Conservation (phyloP, 306 rosid genomes). For the Vigna trinervia region DNA sequence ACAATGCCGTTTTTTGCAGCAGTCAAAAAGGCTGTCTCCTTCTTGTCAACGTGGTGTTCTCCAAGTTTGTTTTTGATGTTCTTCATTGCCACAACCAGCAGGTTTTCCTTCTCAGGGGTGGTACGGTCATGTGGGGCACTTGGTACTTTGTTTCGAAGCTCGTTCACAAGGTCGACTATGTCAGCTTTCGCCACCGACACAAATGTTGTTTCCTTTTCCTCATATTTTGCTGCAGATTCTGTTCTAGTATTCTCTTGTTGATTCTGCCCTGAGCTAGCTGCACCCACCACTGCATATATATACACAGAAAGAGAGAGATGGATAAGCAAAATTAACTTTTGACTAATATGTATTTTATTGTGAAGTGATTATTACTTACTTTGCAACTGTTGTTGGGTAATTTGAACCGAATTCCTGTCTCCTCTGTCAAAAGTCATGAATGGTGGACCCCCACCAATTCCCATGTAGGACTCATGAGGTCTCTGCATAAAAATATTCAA, state of each 20-base stretch:
- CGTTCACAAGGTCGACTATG: slow-evolving; percentile 27
- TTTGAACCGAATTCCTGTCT: not conserved
- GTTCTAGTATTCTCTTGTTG: not conserved
- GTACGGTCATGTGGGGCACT: slow-evolving; percentile 1
- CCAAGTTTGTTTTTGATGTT: not conserved
- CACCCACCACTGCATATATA: slow-evolving; percentile 19
- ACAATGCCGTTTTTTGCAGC: slow-evolving; percentile 45
- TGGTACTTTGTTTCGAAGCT: not conserved
- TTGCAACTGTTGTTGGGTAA: not conserved
- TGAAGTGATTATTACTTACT: not conserved
- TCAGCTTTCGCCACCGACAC: slow-evolving; percentile 34
- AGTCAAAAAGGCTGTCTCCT: not conserved
- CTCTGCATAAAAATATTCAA: not conserved
- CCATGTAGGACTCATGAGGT: not conserved
- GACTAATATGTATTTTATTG: too few species aligned
- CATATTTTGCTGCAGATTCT: not conserved
- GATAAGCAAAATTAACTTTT: too few species aligned
- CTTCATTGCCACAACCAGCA: slow-evolving; percentile 34
- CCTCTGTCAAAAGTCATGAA: not conserved
- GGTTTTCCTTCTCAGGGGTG: slow-evolving; percentile 12
- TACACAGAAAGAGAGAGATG: not conserved
- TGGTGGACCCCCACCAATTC: not conserved
- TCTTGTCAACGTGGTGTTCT: not conserved
- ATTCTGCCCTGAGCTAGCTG: not conserved
- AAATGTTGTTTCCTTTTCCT: slow-evolving; percentile 3